phyloP scores from a whole-genome alignment of 2,329 filamentous ascomycete species.

The Botrytis porri region DNA sequence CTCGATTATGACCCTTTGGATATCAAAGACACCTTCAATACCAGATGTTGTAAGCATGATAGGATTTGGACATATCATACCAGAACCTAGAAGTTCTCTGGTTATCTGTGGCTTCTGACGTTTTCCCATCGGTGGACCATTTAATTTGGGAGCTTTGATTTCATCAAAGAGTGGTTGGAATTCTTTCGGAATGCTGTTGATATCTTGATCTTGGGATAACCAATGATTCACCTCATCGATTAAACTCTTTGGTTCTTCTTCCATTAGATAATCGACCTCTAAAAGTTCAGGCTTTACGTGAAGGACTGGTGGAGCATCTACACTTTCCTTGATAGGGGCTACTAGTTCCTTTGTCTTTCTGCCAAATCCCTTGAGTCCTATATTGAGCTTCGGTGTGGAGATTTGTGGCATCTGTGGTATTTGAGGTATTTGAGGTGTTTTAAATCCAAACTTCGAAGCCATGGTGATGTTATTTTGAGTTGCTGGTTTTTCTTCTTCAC shows the following conservation, averaged over 20 bases:
- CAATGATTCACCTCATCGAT: constrained; percentile 19
- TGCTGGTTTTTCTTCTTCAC: background rate
- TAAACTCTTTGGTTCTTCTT: constrained; percentile 15
- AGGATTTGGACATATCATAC: constrained; percentile 39
- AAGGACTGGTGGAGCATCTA: background rate
- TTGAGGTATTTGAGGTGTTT: constrained; percentile 18
- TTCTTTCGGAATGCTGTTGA: constrained; percentile 17
- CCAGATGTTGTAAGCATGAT: constrained; percentile 37
- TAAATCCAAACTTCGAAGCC: constrained; percentile 19
- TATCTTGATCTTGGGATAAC: constrained; percentile 16
- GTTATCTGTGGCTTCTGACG: constrained; percentile 16
- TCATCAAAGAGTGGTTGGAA: constrained; percentile 19
- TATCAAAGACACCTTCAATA: constrained; percentile 37
- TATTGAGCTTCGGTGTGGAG: constrained; percentile 20
- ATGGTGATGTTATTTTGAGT: constrained; percentile 12
- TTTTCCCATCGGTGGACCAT: constrained; percentile 5
- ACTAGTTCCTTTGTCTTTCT: constrained; percentile 18
- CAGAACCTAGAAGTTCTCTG: constrained; percentile 18
- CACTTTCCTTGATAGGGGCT: constrained; percentile 10
- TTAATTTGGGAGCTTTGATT: constrained; percentile 9
- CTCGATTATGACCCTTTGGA: constrained; percentile 36
- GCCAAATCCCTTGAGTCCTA: constrained; percentile 6
- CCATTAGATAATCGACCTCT: background rate
- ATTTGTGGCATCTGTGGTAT: constrained; percentile 20
- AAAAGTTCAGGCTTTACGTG: background rate